Base-by-base conservation (phyloP, 306 rosid species). In the Urtica urens region DNA sequence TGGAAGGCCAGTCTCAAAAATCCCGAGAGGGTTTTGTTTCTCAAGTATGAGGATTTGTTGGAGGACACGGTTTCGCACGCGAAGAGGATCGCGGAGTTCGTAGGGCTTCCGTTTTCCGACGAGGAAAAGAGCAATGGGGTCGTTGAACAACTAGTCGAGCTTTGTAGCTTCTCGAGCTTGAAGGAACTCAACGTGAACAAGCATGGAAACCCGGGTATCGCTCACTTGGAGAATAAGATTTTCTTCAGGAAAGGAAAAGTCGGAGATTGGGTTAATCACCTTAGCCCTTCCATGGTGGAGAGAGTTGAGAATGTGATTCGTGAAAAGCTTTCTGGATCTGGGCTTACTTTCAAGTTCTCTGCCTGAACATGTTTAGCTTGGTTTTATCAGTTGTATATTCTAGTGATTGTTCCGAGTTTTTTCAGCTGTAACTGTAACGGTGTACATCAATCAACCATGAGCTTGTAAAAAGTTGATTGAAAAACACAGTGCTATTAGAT, bases 41-140 rank as follows among this genome's bases (percentile, higher is more conserved):
- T 53, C 20, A 63, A 14, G 47, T 63, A 13, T 2, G 68, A 63
- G 37, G 68, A 54, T n/a, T 1, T 63, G 23, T 4, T 35, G 40
- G 40, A 35, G 40, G 40, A 35, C 40, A 35, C 40, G 7, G 11
- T 2, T 35, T 35, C 10, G 5, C 7, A 24, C 18, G 24, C 53
- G 17, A 53, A 19, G 48, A 39, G 1, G 1, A 1, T 45, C 3
- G 50, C 55, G 12, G 40, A 62, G 3, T 46, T 62, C 18, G 10
- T 45, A 1, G 61, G 33, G 10, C 19, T 0, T 18, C 48, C 42
- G 7, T 62, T 62, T 14, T 34, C 55, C 3, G 3, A 4, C 3
- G 68, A 53, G n/a, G 68, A 63, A 53, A 61, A 59, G 49, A 30
- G 10, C 2, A n/a, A 34, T 17, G 55, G 55, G 5, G 21, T 7